Conservation (phyloP, 2,329 filamentous ascomycete species). For the Penicillium sp. region DNA sequence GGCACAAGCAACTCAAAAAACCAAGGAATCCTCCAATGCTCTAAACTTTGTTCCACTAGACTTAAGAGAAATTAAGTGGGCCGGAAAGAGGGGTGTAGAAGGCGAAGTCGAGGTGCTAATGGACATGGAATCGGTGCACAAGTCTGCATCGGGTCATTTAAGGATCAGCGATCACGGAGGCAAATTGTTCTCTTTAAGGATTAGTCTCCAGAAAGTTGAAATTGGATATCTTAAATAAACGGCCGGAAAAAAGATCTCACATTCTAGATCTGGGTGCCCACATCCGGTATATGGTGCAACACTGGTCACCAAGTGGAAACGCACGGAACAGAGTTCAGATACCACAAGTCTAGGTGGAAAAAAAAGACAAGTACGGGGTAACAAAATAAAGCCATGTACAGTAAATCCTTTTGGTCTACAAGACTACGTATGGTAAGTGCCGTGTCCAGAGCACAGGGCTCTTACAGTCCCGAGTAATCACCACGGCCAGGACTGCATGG, state of each 20-base stretch:
- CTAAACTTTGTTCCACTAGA: not conserved
- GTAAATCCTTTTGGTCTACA: not conserved
- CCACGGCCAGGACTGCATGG: conserved; percentile 10
- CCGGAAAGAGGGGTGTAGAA: conserved; percentile 2
- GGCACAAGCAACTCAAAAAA: not conserved
- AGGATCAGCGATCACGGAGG: conserved; percentile 10
- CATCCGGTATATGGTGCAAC: conserved; percentile 6
- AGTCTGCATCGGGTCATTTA: conserved; percentile 1
- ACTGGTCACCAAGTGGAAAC: not conserved
- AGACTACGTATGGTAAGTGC: not conserved
- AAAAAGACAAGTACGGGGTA: conserved; percentile 4
- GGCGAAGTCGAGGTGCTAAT: not conserved
- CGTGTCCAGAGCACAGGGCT: conserved; percentile 7
- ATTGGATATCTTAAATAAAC: conserved; percentile 3
- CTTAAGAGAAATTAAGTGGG: not conserved
- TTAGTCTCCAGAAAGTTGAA: conserved; percentile 5
- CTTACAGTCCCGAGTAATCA: conserved; percentile 3
- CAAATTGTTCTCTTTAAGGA: conserved; percentile 6
- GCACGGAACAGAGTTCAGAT: not conserved
- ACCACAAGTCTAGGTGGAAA: not conserved
- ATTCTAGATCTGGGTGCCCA: conserved; percentile 15
- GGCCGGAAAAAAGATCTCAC: conserved; percentile 1
- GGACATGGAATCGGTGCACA: conserved; percentile 4
- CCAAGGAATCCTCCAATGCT: not conserved
- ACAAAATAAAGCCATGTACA: not conserved